Percentiles rank a stretch among this genome's conserved stretches.
phyloP scores from a whole-genome alignment of 2,329 filamentous ascomycete genomes.

The Talaromyces sp. region DNA sequence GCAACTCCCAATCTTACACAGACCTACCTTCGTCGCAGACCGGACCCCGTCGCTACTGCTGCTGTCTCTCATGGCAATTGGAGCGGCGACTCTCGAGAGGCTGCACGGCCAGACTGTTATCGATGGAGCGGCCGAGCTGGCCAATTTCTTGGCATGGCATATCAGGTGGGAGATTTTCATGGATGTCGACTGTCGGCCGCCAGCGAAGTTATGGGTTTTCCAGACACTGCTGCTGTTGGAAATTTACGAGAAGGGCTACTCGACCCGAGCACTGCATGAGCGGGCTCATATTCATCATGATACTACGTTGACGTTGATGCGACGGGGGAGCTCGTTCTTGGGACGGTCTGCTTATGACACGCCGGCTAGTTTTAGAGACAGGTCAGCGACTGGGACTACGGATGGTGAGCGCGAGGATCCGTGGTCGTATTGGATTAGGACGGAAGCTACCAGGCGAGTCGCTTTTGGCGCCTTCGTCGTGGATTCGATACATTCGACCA shows the following conservation, averaged over 20 bases:
- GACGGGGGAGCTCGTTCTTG: slow-evolving; percentile 84
- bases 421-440: slow-evolving; percentile 95
- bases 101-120: slow-evolving; percentile 72
- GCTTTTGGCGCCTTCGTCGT: slow-evolving; percentile 94
- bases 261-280: slow-evolving; percentile 86
- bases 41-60: slow-evolving; percentile 81
- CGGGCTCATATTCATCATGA: slow-evolving; percentile 95
- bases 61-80: slow-evolving; percentile 87
- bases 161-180: slow-evolving; percentile 96
- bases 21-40: slow-evolving; percentile 87
- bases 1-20: slow-evolving; percentile 90
- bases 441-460: slow-evolving; percentile 82
- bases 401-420: slow-evolving; percentile 78
- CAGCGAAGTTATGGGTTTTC: slow-evolving; percentile 94
- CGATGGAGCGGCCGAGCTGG: slow-evolving; percentile 74
- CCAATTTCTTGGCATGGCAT: slow-evolving; percentile 89
- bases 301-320: slow-evolving; percentile 92
- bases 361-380: slow-evolving; percentile 69
- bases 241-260: slow-evolving; percentile 97
- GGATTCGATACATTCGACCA: slow-evolving; percentile 93
- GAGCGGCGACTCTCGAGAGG: slow-evolving; percentile 84
- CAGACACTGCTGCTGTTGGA: slow-evolving; percentile 86
- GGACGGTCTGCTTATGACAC: slow-evolving; percentile 82
- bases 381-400: slow-evolving; percentile 48
- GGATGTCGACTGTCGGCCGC: slow-evolving; percentile 82